phyloP scores from a whole-genome alignment of 2,329 filamentous ascomycete species.

The Aspergillus oerlinghausenensis region DNA sequence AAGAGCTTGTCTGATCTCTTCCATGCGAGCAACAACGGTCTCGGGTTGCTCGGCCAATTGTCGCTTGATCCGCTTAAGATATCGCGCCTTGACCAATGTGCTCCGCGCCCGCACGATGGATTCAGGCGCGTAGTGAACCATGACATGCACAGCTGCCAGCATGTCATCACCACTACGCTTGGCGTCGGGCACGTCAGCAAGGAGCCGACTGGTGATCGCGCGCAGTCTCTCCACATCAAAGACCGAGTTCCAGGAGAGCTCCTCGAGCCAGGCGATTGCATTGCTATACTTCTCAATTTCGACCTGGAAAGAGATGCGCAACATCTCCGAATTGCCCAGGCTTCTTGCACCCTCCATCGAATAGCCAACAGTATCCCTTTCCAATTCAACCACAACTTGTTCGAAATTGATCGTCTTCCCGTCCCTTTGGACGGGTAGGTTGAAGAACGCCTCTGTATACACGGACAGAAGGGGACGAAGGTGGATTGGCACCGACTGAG shows the following conservation, averaged over 20 bases:
- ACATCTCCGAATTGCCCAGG: constrained; percentile 74
- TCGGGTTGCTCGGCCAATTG: constrained; percentile 73
- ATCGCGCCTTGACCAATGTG: constrained; percentile 79
- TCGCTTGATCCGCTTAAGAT: constrained; percentile 79
- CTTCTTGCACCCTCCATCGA: constrained; percentile 62
- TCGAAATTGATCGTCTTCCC: constrained; percentile 81
- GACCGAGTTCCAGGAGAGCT: constrained; percentile 81
- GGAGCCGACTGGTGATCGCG: constrained; percentile 68
- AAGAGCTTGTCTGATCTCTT: constrained; percentile 68
- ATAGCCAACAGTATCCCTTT: constrained; percentile 87
- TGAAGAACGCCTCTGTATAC: constrained; percentile 92
- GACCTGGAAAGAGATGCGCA: constrained; percentile 76
- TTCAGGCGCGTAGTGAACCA: constrained; percentile 73
- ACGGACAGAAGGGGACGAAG: constrained; percentile 79
- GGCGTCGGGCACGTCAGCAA: constrained; percentile 85
- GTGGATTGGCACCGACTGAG: constrained; percentile 69
- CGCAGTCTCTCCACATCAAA: constrained; percentile 70
- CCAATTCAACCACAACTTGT: constrained; percentile 83
- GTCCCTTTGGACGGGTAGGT: constrained; percentile 73
- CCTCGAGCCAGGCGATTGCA: constrained; percentile 77
- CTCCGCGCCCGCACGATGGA: constrained; percentile 73
- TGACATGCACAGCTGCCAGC: constrained; percentile 60
- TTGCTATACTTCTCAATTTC: constrained; percentile 83
- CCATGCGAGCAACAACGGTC: constrained; percentile 70
- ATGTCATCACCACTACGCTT: constrained; percentile 75